Percentiles rank a stretch among this genome's conserved stretches.
phyloP scores from a whole-genome alignment of 2,329 filamentous ascomycete species.

The Pseudogymnoascus pannorum region DNA sequence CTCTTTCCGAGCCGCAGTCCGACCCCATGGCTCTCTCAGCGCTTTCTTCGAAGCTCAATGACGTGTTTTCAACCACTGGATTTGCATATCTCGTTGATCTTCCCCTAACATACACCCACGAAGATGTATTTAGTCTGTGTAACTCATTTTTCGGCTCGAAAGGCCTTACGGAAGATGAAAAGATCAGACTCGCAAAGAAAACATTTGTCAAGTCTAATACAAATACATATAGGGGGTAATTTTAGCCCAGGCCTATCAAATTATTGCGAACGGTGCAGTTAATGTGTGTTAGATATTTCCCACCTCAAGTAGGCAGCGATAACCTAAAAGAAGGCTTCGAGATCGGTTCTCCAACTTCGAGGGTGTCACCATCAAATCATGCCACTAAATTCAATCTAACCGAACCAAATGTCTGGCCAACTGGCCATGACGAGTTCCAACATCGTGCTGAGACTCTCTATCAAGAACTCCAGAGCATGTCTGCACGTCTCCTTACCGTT shows the following conservation, averaged over 20 bases:
- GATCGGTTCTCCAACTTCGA: slow-evolving; percentile 30
- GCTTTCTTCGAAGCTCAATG: slow-evolving; percentile 33
- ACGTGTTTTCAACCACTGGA: slow-evolving; percentile 38
- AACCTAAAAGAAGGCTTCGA: slow-evolving; percentile 43
- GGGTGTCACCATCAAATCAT: slow-evolving; percentile 16
- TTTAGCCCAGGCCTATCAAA: neutral
- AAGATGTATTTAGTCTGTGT: slow-evolving; percentile 36
- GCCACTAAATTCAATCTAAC: slow-evolving; percentile 30
- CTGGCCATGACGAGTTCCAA: slow-evolving; percentile 19
- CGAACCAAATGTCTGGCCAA: slow-evolving; percentile 37
- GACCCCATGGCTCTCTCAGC: slow-evolving; percentile 23
- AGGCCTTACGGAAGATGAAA: slow-evolving; percentile 29
- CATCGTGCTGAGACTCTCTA: slow-evolving; percentile 32
- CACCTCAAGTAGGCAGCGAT: slow-evolving; percentile 32
- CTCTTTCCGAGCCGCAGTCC: slow-evolving; percentile 26
- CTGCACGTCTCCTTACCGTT: slow-evolving; percentile 33
- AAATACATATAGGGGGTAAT: slow-evolving; percentile 38
- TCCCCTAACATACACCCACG: slow-evolving; percentile 35
- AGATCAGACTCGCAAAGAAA: slow-evolving; percentile 36
- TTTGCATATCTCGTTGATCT: slow-evolving; percentile 40
- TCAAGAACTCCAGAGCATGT: slow-evolving; percentile 33
- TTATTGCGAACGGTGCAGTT: neutral
- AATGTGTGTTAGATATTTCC: slow-evolving; percentile 34
- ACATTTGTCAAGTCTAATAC: slow-evolving; percentile 33
- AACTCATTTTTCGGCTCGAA: slow-evolving; percentile 31